Conservation (phyloP, 768 basidiomycete genomes). For the Pleurotus cornucopiae region DNA sequence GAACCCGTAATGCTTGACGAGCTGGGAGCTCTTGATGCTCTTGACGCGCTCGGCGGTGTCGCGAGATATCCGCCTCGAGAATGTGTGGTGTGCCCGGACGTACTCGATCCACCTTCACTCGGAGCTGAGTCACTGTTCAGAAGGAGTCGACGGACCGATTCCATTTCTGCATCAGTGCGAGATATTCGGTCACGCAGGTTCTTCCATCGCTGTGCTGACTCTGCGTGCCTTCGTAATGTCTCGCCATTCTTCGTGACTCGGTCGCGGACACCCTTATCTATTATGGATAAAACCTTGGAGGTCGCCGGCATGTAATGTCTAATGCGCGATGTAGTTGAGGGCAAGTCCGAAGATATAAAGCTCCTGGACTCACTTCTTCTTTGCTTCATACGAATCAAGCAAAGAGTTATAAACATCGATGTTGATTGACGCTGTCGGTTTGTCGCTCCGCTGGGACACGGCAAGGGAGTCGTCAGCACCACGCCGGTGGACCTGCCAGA, state of each 20-base stretch:
- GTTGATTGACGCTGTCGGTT: conserved; percentile 34
- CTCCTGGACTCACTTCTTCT: conserved; percentile 65
- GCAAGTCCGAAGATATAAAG: conserved; percentile 9
- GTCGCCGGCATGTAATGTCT: conserved; percentile 96
- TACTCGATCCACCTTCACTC: conserved; percentile 70
- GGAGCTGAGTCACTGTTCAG: conserved; percentile 42
- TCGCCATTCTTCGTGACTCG: conserved; percentile 97
- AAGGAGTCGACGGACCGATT: conserved; percentile 57
- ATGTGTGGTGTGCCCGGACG: conserved; percentile 41
- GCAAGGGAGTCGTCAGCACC: conserved; percentile 46
- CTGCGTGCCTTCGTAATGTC: conserved; percentile 83
- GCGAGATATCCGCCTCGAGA: conserved; percentile 60
- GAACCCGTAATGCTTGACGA: conserved; percentile 57
- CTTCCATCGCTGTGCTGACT: conserved; percentile 84
- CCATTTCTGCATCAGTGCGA: conserved; percentile 82
- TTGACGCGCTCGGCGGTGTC: conserved; percentile 54
- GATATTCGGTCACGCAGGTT: conserved; percentile 75
- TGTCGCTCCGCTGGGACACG: conserved; percentile 47
- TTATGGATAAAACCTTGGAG: conserved; percentile 86
- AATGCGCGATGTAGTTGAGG: conserved; percentile 9
- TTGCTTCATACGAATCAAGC: conserved; percentile 76
- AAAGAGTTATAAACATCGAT: conserved; percentile 64
- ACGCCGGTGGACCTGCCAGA: conserved; percentile 72
- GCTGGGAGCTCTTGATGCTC: conserved; percentile 36
- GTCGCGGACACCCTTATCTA: conserved; percentile 91